Base-by-base conservation (phyloP, 768 basidiomycete species). In the Russula ochroleuca region DNA sequence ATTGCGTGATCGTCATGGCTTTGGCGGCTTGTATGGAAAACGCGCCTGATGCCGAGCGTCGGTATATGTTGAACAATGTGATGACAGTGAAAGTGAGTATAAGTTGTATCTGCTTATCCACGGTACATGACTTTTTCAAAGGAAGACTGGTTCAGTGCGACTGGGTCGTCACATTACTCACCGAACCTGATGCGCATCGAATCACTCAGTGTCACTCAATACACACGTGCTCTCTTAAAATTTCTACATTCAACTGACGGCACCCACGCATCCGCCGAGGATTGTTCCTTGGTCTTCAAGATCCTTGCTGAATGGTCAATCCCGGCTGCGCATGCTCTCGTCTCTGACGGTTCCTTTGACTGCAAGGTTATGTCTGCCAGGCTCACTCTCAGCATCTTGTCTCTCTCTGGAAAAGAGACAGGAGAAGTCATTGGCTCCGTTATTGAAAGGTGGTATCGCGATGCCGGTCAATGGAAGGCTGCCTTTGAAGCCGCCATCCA, bases 1-100 rank as follows among this genome's bases (percentile, higher is more conserved):
- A 84, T 47, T 78, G 78, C 9, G 70, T 86, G n/a, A 72, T 79
- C 4, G 73, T 74, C 21, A 76, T 78, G 60, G 73, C 74, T 31
- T 60, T 77, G 25, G 67, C 77, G 15, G 67, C 72, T 7, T 85
- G 83, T 68, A 70, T 86, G 33, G 83, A 85, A 67, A 75, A 80
- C 43, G 80, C 79, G 37, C 71, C 76, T 4, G 72, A 78, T 23
- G 48, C 45, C 14, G 56, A 64, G 37, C 50, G 52, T 48, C 65
- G 10, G 17, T 28, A 49, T 41, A 40, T 63, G 9, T 47, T 65
- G 28, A 55, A 31, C 5, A 43, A 47, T 38, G 11, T 61, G 23
- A 14, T 35, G 10, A 47, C 15, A 6, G 15, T 49, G 23, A 60
- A 51, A 41, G 64, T 61, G 35, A 17, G 64, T 28, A 43, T 37